Base-by-base conservation (phyloP, 768 basidiomycete genomes). In the Leccinum obscurum region DNA sequence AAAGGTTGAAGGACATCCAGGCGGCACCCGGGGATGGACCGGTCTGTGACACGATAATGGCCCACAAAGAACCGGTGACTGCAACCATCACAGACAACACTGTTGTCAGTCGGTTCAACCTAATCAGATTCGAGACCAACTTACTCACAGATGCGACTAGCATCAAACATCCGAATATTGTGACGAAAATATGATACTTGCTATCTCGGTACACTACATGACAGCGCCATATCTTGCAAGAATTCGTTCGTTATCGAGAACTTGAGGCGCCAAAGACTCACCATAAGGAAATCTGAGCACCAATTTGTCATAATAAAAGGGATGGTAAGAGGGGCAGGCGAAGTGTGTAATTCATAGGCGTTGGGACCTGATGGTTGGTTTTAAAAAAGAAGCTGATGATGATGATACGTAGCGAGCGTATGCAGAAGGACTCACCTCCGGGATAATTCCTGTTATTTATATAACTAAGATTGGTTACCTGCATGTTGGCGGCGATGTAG, bases 1-100 rank as follows among this genome's bases (percentile, higher is more conserved):
- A 72, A 26, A 69, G 68, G 53, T 34, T 59, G 44, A 77, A 72
- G 13, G 73, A 73, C 72, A 74, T 73, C 72, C 70, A 70, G 17
- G 64, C 5, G 34, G 13, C 63, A 4, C 0, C 61, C 11, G 44
- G 30, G 1, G 65, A 58, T 52, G 59, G 30, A 30, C 30, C 63
- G 37, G 73, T 73, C 46, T 52, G 35, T 9, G 72, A 71, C 5
- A 75, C 65, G 13, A 66, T 70, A 54, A 67, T 35, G 48, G 75
- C 54, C 72, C 72, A 73, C 20, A 75, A 62, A 14, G 57, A 61
- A 52, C 74, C 72, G 6, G 67, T 72, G 44, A 69, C 72, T 74
- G 56, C 14, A 22, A 37, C 52, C 10, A 14, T 5, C 48, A 20
- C 22, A 15, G 3, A 28, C 32, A 39, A 6, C 26, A 35, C 56